phyloP scores from a whole-genome alignment of 768 basidiomycete species.

The Chalciporus piperatus region DNA sequence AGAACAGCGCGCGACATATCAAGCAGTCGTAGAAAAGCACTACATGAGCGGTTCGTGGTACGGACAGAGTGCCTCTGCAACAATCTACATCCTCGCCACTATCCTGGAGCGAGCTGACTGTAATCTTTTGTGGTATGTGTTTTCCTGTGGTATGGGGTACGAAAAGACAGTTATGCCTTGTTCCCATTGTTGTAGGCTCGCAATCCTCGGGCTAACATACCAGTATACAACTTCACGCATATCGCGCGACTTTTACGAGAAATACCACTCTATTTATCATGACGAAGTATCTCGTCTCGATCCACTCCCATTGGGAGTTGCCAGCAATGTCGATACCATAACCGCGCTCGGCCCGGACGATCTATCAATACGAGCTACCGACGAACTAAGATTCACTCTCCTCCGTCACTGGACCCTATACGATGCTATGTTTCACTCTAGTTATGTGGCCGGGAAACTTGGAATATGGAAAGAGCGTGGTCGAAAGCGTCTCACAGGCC shows the following conservation, averaged over 20 bases:
- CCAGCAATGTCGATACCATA: slow-evolving; percentile 38
- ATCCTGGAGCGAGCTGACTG: slow-evolving; percentile 91
- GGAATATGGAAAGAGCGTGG: slow-evolving; percentile 97
- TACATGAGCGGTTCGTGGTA: slow-evolving; percentile 83
- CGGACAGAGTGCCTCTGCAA: slow-evolving; percentile 86
- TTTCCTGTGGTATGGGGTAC: neutral
- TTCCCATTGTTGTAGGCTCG: slow-evolving; percentile 56
- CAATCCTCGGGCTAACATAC: slow-evolving; percentile 88
- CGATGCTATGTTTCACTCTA: slow-evolving; percentile 97
- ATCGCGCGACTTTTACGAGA: slow-evolving; percentile 82
- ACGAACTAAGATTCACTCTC: slow-evolving; percentile 91
- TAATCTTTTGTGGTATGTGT: slow-evolving; percentile 81
- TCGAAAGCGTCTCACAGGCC: slow-evolving; percentile 80
- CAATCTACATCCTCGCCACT: slow-evolving; percentile 86
- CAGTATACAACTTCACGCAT: slow-evolving; percentile 90
- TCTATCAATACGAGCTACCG: slow-evolving; percentile 71
- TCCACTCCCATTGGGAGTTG: slow-evolving; percentile 45
- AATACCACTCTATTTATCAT: slow-evolving; percentile 71
- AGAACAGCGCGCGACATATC: slow-evolving; percentile 66
- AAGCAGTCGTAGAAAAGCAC: slow-evolving; percentile 70
- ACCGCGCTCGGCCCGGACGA: slow-evolving; percentile 78
- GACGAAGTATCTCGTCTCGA: slow-evolving; percentile 95
- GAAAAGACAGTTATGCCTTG: neutral
- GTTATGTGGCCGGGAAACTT: slow-evolving; percentile 91
- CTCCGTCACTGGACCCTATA: slow-evolving; percentile 98